Percentiles rank a stretch among this genome's conserved stretches.
phyloP scores from a whole-genome alignment of 805 yeast genomes.

The Lipomyces orientalis region DNA sequence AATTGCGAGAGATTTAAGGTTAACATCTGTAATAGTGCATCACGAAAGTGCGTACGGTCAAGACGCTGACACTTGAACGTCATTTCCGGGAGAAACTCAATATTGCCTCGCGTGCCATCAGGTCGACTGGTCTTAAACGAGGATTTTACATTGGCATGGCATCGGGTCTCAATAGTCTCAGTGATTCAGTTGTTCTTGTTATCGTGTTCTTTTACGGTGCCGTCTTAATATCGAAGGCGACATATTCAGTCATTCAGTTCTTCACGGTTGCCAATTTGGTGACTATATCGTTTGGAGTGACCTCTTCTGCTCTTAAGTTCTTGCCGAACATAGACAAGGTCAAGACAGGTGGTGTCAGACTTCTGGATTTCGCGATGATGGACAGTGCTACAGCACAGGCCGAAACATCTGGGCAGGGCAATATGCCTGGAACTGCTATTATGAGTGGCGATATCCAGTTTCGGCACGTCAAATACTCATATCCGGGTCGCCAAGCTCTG shows the following conservation, averaged over 20 bases:
- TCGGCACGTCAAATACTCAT: conserved; percentile 52
- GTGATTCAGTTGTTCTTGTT: conserved; percentile 59
- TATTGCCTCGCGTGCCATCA: conserved; percentile 5
- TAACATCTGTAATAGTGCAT: conserved; percentile 11
- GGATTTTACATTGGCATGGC: conserved; percentile 34
- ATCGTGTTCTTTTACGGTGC: conserved; percentile 81
- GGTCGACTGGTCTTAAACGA: conserved; percentile 39
- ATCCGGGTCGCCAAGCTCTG: conserved; percentile 15
- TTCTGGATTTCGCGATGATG: conserved; percentile 31
- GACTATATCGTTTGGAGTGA: conserved; percentile 71
- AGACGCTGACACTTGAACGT: conserved; percentile 57
- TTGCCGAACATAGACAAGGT: conserved; percentile 85
- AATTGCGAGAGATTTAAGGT: neutral
- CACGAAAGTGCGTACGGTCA: conserved; percentile 61
- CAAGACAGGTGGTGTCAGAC: conserved; percentile 48
- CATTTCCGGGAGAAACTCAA: conserved; percentile 54
- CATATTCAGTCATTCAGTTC: conserved; percentile 62
- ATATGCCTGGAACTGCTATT: neutral
- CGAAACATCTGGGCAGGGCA: neutral
- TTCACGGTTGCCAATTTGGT: conserved; percentile 74
- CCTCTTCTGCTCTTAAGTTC: conserved; percentile 62
- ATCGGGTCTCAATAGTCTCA: conserved; percentile 49
- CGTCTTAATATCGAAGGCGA: conserved; percentile 62
- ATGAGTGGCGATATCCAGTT: conserved; percentile 47
- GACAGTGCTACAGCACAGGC: conserved; percentile 2